Conservation (phyloP, 2,329 filamentous ascomycete genomes). For the Elsinoe perseae region DNA sequence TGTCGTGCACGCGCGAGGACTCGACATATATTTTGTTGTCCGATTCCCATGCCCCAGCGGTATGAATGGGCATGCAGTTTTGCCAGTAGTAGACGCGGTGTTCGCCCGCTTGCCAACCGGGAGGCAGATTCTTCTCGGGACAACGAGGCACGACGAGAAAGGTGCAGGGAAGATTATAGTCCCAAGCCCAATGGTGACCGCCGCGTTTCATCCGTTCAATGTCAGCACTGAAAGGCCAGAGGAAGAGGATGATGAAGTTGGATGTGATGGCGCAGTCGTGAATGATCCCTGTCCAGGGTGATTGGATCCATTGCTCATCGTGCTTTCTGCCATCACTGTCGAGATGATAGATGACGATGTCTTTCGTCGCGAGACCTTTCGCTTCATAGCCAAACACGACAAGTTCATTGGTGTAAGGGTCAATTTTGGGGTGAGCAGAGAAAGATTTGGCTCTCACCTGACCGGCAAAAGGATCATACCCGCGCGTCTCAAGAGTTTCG, state of each 20-base stretch:
- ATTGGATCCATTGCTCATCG: constrained; percentile 36
- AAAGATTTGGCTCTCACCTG: constrained; percentile 36
- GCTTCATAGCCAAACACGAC: constrained; percentile 38
- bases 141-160: constrained; percentile 25
- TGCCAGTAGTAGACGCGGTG: constrained; percentile 16
- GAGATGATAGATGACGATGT: constrained; percentile 36
- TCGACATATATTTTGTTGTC: constrained; percentile 34
- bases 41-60: constrained; percentile 37
- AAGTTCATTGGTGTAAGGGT: constrained; percentile 37
- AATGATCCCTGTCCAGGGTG: constrained; percentile 34
- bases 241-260: constrained; percentile 33
- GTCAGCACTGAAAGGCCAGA: constrained; percentile 33
- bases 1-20: constrained; percentile 34
- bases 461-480: constrained; percentile 34
- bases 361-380: constrained; percentile 32
- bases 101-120: constrained; percentile 16
- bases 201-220: constrained; percentile 32
- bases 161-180: constrained; percentile 22
- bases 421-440: constrained; percentile 40
- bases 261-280: constrained; percentile 36
- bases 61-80: constrained; percentile 25
- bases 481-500: constrained; percentile 34
- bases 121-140: constrained; percentile 9
- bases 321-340: constrained; percentile 32
- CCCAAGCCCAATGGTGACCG: constrained; percentile 36